Conservation (phyloP, 352 stramenopile species). For the Saprolegnia parasitica region DNA sequence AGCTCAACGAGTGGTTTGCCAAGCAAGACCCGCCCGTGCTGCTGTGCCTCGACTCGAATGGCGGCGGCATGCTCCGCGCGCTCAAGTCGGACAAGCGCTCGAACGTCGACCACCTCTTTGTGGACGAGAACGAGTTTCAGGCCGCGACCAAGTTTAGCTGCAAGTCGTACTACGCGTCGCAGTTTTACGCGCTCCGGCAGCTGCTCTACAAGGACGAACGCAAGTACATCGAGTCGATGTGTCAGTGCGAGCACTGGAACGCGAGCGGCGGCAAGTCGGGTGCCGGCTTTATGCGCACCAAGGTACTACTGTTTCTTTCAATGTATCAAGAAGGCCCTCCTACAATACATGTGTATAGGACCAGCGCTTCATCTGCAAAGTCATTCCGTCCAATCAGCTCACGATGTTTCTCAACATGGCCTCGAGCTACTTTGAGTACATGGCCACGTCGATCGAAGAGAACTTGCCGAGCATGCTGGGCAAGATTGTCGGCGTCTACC, state of each 20-base stretch:
- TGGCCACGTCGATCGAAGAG: slow-evolving; percentile 84
- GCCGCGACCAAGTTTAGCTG: slow-evolving; percentile 73
- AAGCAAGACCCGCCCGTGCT: slow-evolving; percentile 31
- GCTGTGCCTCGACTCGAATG: slow-evolving; percentile 29
- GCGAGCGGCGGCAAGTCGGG: slow-evolving; percentile 80
- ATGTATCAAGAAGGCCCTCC: neutral
- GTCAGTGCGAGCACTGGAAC: slow-evolving; percentile 83
- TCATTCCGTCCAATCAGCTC: slow-evolving; percentile 79
- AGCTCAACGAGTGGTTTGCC: slow-evolving; percentile 52
- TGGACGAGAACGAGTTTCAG: slow-evolving; percentile 84
- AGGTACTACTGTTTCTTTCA: slow-evolving; percentile 8
- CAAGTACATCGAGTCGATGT: slow-evolving; percentile 84
- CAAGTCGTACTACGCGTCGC: slow-evolving; percentile 87
- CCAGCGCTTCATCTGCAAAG: slow-evolving; percentile 83
- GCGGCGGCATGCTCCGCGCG: slow-evolving; percentile 50
- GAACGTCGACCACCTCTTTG: slow-evolving; percentile 82
- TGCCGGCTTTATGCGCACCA: slow-evolving; percentile 78
- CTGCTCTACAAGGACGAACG: slow-evolving; percentile 80
- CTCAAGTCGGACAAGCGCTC: slow-evolving; percentile 61
- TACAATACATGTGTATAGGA: slow-evolving; percentile 35
- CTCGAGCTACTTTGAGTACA: slow-evolving; percentile 87
- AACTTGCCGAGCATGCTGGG: slow-evolving; percentile 83
- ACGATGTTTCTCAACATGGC: slow-evolving; percentile 88
- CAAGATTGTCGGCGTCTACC: slow-evolving; percentile 82
- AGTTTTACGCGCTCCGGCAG: slow-evolving; percentile 79